phyloP scores from a whole-genome alignment of 2,329 filamentous ascomycete species.

The Trichophyton schoenleinii region DNA sequence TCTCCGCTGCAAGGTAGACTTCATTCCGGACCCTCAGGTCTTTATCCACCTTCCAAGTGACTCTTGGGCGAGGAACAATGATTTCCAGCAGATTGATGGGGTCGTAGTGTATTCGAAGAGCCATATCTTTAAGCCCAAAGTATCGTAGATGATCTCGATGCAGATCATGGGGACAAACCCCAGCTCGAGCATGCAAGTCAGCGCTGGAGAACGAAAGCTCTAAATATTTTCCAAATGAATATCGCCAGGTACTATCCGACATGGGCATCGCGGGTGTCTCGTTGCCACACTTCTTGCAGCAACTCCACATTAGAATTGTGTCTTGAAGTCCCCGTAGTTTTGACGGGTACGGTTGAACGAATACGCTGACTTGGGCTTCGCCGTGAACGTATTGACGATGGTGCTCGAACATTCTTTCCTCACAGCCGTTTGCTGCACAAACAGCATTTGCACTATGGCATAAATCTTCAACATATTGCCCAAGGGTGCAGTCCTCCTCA shows the following conservation, averaged over 20 bases:
- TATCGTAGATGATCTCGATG: constrained; percentile 86
- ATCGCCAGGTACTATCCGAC: constrained; percentile 93
- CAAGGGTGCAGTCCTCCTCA: constrained; percentile 76
- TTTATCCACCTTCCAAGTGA: constrained; percentile 97
- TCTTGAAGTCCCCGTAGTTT: constrained; percentile 54
- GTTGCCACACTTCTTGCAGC: constrained; percentile 80
- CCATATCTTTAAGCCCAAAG: constrained; percentile 77
- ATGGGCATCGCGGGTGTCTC: constrained; percentile 83
- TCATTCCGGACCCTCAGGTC: constrained; percentile 89
- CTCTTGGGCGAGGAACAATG: constrained; percentile 73
- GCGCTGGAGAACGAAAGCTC: constrained; percentile 94
- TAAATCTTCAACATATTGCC: constrained; percentile 88
- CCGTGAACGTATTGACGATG: constrained; percentile 96
- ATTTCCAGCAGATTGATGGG: constrained; percentile 87
- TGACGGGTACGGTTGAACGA: constrained; percentile 63
- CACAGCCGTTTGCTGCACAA: constrained; percentile 74
- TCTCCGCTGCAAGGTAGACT: constrained; percentile 67
- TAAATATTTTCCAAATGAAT: constrained; percentile 97
- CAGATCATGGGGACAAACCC: constrained; percentile 78
- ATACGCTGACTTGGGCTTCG: constrained; percentile 81
- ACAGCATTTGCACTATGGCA: constrained; percentile 63
- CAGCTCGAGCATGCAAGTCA: constrained; percentile 60
- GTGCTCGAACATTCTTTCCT: constrained; percentile 79
- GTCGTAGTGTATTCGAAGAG: constrained; percentile 83
- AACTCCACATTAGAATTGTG: constrained; percentile 94